Base-by-base conservation (phyloP, 441 rosid genomes). In the Gossypium davidsonii region DNA sequence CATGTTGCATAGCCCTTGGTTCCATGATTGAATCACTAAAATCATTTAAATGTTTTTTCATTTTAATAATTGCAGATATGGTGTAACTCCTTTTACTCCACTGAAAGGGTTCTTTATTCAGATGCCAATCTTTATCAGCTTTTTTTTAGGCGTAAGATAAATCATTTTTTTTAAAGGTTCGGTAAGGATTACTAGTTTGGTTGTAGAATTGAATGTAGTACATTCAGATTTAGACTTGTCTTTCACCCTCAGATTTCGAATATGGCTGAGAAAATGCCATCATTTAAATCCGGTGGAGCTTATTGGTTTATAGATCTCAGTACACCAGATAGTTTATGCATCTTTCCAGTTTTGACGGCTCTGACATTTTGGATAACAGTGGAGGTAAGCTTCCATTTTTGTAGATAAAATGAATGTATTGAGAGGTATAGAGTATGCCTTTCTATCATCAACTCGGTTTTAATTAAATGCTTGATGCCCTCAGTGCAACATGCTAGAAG, bases 211-310 rank as follows among this genome's bases (percentile, higher is more conserved):
- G 44, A 73, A 28, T 49, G 4, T 48, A 8, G n/a, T 67, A 23
- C 21, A 7, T 66, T 25, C 49, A 14, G 4, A 37, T 60, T 21
- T 34, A 3, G 21, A 17, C 51, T 26, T 10, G 8, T 51, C n/a
- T 67, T 55, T 49, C 64, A 21, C 1, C 37, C 46, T 37, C 84
- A 94, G 99, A 79, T 94, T 73, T 25, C 87, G 39, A 92, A 87
- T 73, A 91, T 94, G 99, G 94, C 87, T 31, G 99, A 94, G 81
- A 94, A 92, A 71, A 91, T 92, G 60, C 94, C 98, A 10, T 94
- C 99, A n/a, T 92, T 94, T 75, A 88, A 92, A 78, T 80, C 7
- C 14, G 98, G 99, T 20, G 99, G 99, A 72, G 92, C 89, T 1
- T 84, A 68, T 73, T 94, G 97, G 99, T 92, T 92, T 67, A 76